Base-by-base conservation (phyloP, 1,284 basidiomycete genomes). In the Erythrobasidium hasegawianum region DNA sequence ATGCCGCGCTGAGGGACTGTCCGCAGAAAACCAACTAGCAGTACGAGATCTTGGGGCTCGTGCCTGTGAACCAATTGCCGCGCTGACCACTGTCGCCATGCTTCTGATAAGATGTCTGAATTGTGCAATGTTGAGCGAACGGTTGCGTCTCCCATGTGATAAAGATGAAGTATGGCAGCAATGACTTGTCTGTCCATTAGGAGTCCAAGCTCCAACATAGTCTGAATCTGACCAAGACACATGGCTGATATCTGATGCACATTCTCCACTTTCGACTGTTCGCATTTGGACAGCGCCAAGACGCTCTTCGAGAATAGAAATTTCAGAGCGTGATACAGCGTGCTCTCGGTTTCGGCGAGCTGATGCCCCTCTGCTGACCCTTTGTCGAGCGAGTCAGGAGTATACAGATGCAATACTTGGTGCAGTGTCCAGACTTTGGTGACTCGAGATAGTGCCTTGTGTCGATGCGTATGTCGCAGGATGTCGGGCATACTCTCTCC, bases 131-230 rank as follows among this genome's bases (percentile, higher is more conserved):
- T 33, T 33, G 33, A 5, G 33, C 33, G 33, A 33, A 33, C 11
- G 5, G 4, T 33, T 11, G 4, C 33, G 11, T 33, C 33, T 33
- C 33, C 33, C 11, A 33, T 11, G 11, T 33, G 33, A 33, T 33
- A 27, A 16, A 61, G n/a, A n/a, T 53, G 54, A 13, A 56, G 45
- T 3, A 43, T n/a, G 0, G 61, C 61, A 9, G 61, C 52, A 40
- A 56, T 49, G 24, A 64, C 24, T 39, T 64, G 61, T 27, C 61
- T 8, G 39, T 59, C 57, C 20, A 41, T 13, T 3, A 18, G 57
- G 13, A 45, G 16, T 5, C 50, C 22, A 14, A 8, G 8, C 4
- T 24, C 14, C n/a, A 24, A 8, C 4, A 47, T 47, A 16, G 16
- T 8, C 43, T n/a, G n/a, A 4, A 47, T 24, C 43, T 18, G n/a